phyloP scores from a whole-genome alignment of 768 basidiomycete species.

The Pleurotus ostreatus region DNA sequence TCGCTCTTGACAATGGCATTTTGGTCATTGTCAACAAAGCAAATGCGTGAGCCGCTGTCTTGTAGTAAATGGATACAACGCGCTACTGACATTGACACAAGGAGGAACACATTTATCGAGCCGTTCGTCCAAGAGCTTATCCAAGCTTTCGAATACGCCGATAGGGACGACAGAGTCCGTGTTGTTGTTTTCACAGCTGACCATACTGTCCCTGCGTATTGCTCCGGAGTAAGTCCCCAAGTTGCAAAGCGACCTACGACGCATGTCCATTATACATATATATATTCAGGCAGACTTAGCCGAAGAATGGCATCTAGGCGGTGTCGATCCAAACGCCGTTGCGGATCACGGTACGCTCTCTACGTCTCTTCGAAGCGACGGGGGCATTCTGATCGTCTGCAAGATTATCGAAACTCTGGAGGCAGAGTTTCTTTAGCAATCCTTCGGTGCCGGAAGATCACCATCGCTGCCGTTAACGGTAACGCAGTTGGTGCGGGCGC shows the following conservation, averaged over 20 bases:
- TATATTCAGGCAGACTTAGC: constrained; percentile 42
- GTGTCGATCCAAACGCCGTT: constrained; percentile 31
- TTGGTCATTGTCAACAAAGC: constrained; percentile 42
- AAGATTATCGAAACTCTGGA: constrained; percentile 48
- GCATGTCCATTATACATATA: no score
- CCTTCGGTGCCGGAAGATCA: constrained; percentile 51
- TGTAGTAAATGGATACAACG: no score
- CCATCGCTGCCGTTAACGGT: constrained; percentile 48
- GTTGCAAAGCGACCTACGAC: no score
- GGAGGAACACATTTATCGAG: constrained; percentile 40
- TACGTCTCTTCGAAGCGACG: background rate
- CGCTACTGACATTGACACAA: no score
- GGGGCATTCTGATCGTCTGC: constrained; percentile 27
- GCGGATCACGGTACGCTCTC: constrained; percentile 36
- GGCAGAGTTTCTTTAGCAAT: constrained; percentile 43
- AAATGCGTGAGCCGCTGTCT: constrained; percentile 32
- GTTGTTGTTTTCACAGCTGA: constrained; percentile 51
- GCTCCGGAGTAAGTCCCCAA: constrained; percentile 42
- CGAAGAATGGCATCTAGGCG: constrained; percentile 43
- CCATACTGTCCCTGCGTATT: constrained; percentile 46
- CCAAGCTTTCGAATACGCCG: constrained; percentile 42
- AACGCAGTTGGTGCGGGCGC: constrained; percentile 49
- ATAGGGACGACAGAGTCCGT: constrained; percentile 49
- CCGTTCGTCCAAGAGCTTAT: constrained; percentile 33
- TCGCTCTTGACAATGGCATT: constrained; percentile 38